A percentile compares a stretch with the other conserved stretches of the same genome.
phyloP scores from a whole-genome alignment of 2,329 filamentous ascomycete genomes.

The Alternaria metachromatica region DNA sequence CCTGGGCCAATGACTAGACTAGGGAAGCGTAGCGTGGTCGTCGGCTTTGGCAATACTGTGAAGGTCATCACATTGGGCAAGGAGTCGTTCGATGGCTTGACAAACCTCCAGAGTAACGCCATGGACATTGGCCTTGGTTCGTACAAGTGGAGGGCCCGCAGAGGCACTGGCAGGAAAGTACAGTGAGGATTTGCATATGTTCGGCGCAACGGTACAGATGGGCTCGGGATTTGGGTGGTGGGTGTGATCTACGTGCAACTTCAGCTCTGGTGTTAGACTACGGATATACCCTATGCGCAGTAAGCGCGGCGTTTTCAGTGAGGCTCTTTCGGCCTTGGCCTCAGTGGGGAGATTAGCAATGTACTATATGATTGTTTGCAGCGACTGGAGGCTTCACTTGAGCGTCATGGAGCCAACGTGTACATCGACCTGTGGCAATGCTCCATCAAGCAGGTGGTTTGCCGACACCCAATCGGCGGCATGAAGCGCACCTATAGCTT shows the following conservation, averaged over 20 bases:
- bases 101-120: conserved; percentile 11
- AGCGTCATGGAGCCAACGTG: conserved; percentile 13
- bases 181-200: conserved; percentile 10
- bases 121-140: conserved; percentile 18
- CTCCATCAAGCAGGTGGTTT: conserved; percentile 8
- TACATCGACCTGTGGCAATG: conserved; percentile 3
- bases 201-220: background rate
- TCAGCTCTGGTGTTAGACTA: conserved; percentile 3
- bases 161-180: conserved; percentile 19
- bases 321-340: background rate
- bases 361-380: background rate
- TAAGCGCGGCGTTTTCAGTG: conserved; percentile 10
- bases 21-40: conserved; percentile 69
- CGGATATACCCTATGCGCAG: conserved; percentile 15
- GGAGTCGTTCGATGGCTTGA: conserved; percentile 63
- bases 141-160: conserved; percentile 18
- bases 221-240: background rate
- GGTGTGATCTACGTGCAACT: conserved; percentile 1
- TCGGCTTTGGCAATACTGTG: conserved; percentile 75
- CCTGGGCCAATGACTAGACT: conserved; percentile 70
- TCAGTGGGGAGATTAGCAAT: background rate
- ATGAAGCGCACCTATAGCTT: background rate
- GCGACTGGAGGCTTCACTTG: background rate
- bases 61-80: conserved; percentile 73
- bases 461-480: conserved; percentile 15